These are phyloP conservation scores for Chalciporus piperatoides DNA, from an alignment of 1,284 basidiomycete species.

Conservation along the genomic window DNA sequence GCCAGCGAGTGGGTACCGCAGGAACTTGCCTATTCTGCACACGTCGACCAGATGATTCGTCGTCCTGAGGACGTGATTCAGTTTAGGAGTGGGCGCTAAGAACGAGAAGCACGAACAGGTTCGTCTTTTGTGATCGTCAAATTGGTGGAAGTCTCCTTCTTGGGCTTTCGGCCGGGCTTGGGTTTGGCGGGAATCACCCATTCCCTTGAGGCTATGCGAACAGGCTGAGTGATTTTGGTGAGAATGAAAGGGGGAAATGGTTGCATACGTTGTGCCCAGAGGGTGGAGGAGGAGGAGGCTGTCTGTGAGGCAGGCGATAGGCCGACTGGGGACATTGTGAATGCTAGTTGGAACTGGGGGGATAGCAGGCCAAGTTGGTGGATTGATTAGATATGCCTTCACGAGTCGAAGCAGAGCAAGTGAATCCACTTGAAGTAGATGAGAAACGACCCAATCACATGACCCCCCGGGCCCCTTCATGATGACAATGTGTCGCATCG, in stretches of 20 bases:
- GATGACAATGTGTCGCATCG: conserved; percentile 30
- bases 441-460: conserved; percentile 27
- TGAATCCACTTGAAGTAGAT: too few species aligned
- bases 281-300: conserved; percentile 30
- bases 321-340: conserved; percentile 29
- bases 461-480: conserved; percentile 48
- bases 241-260: not conserved
- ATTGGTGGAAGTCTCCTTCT: conserved; percentile 51
- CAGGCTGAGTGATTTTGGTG: conserved; percentile 3
- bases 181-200: conserved; percentile 89
- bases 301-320: conserved; percentile 28
- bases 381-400: conserved; percentile 11
- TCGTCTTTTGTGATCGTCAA: conserved; percentile 38
- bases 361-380: too few species aligned
- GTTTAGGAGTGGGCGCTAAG: not conserved
- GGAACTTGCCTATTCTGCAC: conserved; percentile 68
- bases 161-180: conserved; percentile 87
- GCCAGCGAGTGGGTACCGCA: not conserved
- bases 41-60: conserved; percentile 60
- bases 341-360: too few species aligned
- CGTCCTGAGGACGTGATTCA: conserved; percentile 32
- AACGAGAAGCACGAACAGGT: conserved; percentile 41
- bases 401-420: not conserved
- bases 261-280: conserved; percentile 47
- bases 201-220: conserved; percentile 70